Base-by-base conservation (phyloP, 2,329 filamentous ascomycete genomes). In the Neonectria sp. region DNA sequence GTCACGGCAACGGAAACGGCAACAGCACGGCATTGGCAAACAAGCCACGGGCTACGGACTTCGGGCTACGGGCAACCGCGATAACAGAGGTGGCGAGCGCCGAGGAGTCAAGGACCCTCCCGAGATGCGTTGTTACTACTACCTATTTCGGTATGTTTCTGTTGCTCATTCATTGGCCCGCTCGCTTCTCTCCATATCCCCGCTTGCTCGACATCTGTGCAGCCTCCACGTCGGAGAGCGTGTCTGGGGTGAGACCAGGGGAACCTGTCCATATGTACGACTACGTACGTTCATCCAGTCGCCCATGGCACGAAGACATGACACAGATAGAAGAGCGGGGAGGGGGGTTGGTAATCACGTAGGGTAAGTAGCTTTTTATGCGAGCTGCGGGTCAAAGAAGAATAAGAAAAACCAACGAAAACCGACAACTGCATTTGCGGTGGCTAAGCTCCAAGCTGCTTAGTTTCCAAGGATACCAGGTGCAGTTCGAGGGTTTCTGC, bases 391-490 rank as follows among this genome's bases (percentile, higher is more conserved):
- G 45, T 56, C 35, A 33, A 43, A 12, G 25, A 48, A 21, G 35
- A 27, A 21, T 21, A 52, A 53, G 31, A 57, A 63, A 55, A 56
- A 43, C 49, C 15, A 37, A 60, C 55, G 43, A 60, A 61, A 58
- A 48, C 58, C 17, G 9, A 24, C 17, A 64, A 37, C 45, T 40
- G 55, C 49, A 29, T 45, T 53, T 31, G 45, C 25, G 29, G 5
- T 61, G 29, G 52, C 63, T 61, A 66, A 35, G 29, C 58, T 46
- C 63, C 31, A 66, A 61, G 51, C 46, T 61, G 63, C 46, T 61
- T 66, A 66, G 63, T 61, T 66, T 45, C 35, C 31, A 24, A 55
- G 46, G 53, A 61, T 53, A 58, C 29, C 43, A 24, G 53, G 37
- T 49, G 43, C 45, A 49, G 57, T 60, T 60, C 57, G 57, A 63